Evolutionary conservation across 805 yeast genomes (phyloP).

Genomic region (Schwanniomyces yamadae): DNA sequence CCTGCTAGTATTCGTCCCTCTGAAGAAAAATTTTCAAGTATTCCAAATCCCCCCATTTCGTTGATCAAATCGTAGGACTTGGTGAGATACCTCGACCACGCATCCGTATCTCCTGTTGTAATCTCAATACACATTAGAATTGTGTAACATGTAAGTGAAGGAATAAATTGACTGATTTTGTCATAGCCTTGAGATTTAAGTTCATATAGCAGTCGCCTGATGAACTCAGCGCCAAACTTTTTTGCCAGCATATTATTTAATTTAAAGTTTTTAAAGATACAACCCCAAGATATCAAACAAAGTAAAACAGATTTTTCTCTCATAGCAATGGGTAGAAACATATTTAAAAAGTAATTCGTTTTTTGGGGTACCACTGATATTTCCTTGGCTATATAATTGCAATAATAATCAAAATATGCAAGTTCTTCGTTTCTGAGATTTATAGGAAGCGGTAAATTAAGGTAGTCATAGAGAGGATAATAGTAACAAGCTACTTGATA

Average conservation of each 20-base stretch:
- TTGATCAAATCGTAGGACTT: conserved; percentile 10
- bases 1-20: conserved; percentile 10
- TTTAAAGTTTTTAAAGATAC: conserved; percentile 23
- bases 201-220: neutral
- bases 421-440: neutral
- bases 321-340: conserved; percentile 53
- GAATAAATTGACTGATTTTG: conserved; percentile 18
- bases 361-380: conserved; percentile 49
- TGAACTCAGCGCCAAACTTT: conserved; percentile 1
- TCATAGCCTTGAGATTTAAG: neutral
- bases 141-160: conserved; percentile 24
- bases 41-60: conserved; percentile 11
- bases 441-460: neutral
- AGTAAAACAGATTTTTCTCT: conserved; percentile 48
- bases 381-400: conserved; percentile 45
- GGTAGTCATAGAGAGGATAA: neutral
- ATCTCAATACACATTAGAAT: conserved; percentile 32
- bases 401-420: conserved; percentile 48
- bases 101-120: conserved; percentile 29
- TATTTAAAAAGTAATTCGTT: conserved; percentile 51
- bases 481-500: neutral
- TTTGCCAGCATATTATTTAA: neutral
- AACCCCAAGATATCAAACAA: conserved; percentile 63
- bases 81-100: conserved; percentile 10
- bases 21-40: conserved; percentile 6